Evolutionary conservation across 1,139 yeast genomes (phyloP), one percentile per base, ranked within the genome.

Genomic region (Scheffersomyces stambukii): DNA sequence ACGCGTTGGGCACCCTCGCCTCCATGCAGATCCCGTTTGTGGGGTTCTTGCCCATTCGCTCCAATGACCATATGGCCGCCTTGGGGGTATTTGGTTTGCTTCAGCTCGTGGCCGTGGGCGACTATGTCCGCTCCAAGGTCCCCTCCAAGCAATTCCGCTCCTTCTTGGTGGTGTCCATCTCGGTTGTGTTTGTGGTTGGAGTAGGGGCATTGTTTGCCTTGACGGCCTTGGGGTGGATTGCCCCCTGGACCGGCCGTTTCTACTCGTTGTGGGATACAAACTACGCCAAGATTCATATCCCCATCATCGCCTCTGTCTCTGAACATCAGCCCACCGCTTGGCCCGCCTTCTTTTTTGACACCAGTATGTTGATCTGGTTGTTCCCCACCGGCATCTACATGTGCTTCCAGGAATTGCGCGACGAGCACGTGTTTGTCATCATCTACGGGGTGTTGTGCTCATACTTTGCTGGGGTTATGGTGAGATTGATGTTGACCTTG

Each of bases 301-400:
- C 99, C 30, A 93, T 93, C 53, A 93, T 93, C 60, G 98, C 98
- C 1, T 89, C 97, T 3, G 99, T 93, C 29, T 85, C 96, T 9
- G 99, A 93, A 64, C 99, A 93, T 68, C 99, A 93, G 67, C 99
- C 99, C 36, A 91, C 98, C 14, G 96, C 98, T 8, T 93, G 99
- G 99, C 95, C 98, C 9, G 79, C 96, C 8, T 93, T 91, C 60
- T 91, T 86, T 72, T 86, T 91, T 56, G 99, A 93, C 57, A 81
- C 93, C 29, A 84, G 80, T 48, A 75, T 91, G 70, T 70, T 93
- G 60, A 84, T 91, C 47, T 93, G 98, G 98, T 70, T 93, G 44
- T 91, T 93, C 85, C 99, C 99, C 29, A 96, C 91, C 3, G 99
- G 98, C 42, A 81, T 93, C 33, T 91, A 84, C 62, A 60, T 91